Percentiles rank a stretch among this genome's conserved stretches.
Evolutionary conservation across 768 basidiomycete species (phyloP).

Genomic region (Trametes punicea): DNA sequence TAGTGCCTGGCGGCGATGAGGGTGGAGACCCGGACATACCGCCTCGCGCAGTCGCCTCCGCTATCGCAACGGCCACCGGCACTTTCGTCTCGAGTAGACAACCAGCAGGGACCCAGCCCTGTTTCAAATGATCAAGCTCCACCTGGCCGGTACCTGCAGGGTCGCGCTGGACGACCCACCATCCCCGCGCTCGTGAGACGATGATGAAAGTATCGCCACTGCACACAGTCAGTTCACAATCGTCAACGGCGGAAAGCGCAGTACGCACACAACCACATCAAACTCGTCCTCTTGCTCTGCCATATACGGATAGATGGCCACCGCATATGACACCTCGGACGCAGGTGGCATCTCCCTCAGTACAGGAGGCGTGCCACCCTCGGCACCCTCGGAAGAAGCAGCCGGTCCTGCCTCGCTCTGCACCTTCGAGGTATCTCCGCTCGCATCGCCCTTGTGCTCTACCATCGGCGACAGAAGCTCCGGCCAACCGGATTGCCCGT

Average conservation of each 20-base stretch:
- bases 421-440: slow-evolving; percentile 37
- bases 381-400: slow-evolving; percentile 29
- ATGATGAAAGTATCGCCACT: slow-evolving; percentile 95
- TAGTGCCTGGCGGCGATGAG: slow-evolving; percentile 40
- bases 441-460: slow-evolving; percentile 37
- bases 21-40: slow-evolving; percentile 36
- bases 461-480: slow-evolving; percentile 62
- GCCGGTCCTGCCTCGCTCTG: slow-evolving; percentile 25
- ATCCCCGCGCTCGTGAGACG: slow-evolving; percentile 89
- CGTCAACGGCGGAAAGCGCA: slow-evolving; percentile 9
- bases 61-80: slow-evolving; percentile 84
- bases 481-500: slow-evolving; percentile 71
- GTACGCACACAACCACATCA: slow-evolving; percentile 82
- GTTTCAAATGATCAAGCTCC: slow-evolving; percentile 72
- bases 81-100: slow-evolving; percentile 92
- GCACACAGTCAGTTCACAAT: not conserved
- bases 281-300: slow-evolving; percentile 99
- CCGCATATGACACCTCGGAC: slow-evolving; percentile 81
- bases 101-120: slow-evolving; percentile 98
- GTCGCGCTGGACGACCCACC: slow-evolving; percentile 99
- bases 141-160: slow-evolving; percentile 79
- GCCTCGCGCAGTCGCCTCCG: slow-evolving; percentile 72
- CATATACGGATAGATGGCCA: slow-evolving; percentile 98
- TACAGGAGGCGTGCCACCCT: slow-evolving; percentile 23
- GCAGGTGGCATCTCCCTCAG: slow-evolving; percentile 32